Conservation (phyloP, 2,329 filamentous ascomycete genomes). For the Aureobasidium sp. region DNA sequence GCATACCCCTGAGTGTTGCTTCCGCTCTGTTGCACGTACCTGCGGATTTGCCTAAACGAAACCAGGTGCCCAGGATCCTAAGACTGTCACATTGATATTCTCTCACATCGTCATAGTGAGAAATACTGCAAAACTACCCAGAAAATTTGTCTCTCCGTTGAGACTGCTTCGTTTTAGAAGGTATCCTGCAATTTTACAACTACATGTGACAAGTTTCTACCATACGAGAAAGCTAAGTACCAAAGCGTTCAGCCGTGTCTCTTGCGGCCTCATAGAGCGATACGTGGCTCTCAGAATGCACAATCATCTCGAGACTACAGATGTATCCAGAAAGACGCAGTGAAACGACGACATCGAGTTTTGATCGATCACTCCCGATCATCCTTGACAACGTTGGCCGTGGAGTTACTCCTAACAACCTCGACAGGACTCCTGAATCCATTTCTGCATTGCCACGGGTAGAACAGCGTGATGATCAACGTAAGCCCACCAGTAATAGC, state of each 20-base stretch:
- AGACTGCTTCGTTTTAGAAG: no score
- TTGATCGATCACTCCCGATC: background rate
- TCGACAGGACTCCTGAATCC: constrained; percentile 32
- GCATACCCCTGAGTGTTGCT: background rate
- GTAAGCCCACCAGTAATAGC: constrained; percentile 35
- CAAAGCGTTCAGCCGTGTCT: background rate
- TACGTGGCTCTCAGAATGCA: background rate
- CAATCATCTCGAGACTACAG: background rate
- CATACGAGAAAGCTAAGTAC: no score
- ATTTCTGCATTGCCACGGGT: constrained; percentile 23
- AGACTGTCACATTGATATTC: no score
- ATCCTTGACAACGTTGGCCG: constrained; percentile 1
- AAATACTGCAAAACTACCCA: no score
- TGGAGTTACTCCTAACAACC: constrained; percentile 1
- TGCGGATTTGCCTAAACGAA: constrained; percentile 1
- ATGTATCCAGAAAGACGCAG: background rate
- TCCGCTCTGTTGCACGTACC: no score
- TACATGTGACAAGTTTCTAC: no score
- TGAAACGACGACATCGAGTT: background rate
- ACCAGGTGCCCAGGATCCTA: background rate
- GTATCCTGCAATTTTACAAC: no score
- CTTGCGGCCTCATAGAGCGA: background rate
- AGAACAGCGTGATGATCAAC: constrained; percentile 32
- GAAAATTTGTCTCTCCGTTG: no score
- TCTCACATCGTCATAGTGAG: no score